Base-by-base conservation (phyloP, 306 rosid species). In the Quercus parvula region DNA sequence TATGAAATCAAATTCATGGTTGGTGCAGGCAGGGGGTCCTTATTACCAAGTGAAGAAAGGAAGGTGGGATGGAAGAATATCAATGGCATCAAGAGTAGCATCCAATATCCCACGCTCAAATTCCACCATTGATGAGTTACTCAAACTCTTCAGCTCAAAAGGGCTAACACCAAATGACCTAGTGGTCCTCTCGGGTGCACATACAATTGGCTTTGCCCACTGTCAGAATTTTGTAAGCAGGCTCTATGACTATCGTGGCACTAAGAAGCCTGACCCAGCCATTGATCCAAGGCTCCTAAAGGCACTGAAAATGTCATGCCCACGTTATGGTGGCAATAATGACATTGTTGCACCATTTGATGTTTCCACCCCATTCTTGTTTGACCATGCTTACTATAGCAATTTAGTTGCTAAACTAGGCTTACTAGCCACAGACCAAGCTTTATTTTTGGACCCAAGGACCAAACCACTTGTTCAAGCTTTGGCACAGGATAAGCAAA, bases 171-270 rank as follows among this genome's bases (percentile, higher is more conserved):
- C 80, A 68, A 84, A 87, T 19, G 97, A 94, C 80, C 83, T 92
- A 24, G 97, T 94, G 4, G 94, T 89, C 46, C 98, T 94, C 49
- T 92, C 98, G 0, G 98, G 97, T 49, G 98, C 97, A 46, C 98
- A 94, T 75, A 92, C 99, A 57, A 82, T 94, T 1, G 97, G 99
- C 35, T 94, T 84, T 25, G 90, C 97, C 25, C 99, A 94, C 72
- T 94, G 99, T 82, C 77, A 78, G 56, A 78, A 90, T 68, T 94
- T 94, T 30, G 81, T 87, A 22, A 81, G 76, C 77, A 87, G 96
- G 12, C 90, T 94, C 15, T 92, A 94, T 57, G 88, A 82, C 78
- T 92, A 64, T 75, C 25, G 20, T 20, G 93, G 89, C 52, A 89
- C 81, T 27, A 86, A 82, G 11, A 80, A 87, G 12, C 92, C 97